Percentiles rank a stretch among this genome's conserved stretches.
These are phyloP conservation scores for Carnegiea gigantea DNA, from an alignment of 179 eudicot species.

Conservation along the genomic window DNA sequence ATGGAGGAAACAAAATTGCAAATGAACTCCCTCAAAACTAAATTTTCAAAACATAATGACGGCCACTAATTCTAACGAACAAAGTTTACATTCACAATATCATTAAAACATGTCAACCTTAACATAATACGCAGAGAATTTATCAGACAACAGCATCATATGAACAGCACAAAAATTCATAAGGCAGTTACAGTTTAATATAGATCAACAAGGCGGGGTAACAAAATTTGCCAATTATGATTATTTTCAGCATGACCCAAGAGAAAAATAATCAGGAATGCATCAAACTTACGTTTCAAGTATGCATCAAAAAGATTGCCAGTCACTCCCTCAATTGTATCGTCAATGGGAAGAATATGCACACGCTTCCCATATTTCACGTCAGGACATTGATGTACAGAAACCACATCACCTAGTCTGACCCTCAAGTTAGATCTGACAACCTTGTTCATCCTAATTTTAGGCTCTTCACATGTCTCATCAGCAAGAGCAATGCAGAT, in stretches of 20 bases:
- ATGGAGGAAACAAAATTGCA: too few species aligned
- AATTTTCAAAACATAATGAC: too few species aligned
- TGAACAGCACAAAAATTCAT: too few species aligned
- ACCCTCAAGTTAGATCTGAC: constrained; percentile 66
- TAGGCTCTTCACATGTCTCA: constrained; percentile 65
- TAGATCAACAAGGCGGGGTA: background rate
- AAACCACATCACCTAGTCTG: constrained; percentile 30
- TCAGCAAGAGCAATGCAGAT: constrained; percentile 73
- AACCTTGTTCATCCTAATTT: constrained; percentile 75
- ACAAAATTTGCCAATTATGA: background rate
- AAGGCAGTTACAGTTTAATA: background rate
- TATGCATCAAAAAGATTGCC: constrained; percentile 70
- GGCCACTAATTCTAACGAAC: too few species aligned
- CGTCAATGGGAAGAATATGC: constrained; percentile 72
- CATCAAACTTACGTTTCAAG: constrained; percentile 55
- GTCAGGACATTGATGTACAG: constrained; percentile 48
- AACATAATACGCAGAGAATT: too few species aligned
- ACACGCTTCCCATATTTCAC: constrained; percentile 74
- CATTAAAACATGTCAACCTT: too few species aligned
- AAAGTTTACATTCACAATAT: too few species aligned
- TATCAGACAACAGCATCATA: too few species aligned
- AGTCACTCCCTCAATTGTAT: constrained; percentile 68
- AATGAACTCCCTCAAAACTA: too few species aligned
- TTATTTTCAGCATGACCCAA: background rate
- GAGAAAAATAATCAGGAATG: background rate